These are phyloP conservation scores for Albophoma yamanashiensis DNA, from an alignment of 2,329 filamentous ascomycete species.

Conservation along the genomic window DNA sequence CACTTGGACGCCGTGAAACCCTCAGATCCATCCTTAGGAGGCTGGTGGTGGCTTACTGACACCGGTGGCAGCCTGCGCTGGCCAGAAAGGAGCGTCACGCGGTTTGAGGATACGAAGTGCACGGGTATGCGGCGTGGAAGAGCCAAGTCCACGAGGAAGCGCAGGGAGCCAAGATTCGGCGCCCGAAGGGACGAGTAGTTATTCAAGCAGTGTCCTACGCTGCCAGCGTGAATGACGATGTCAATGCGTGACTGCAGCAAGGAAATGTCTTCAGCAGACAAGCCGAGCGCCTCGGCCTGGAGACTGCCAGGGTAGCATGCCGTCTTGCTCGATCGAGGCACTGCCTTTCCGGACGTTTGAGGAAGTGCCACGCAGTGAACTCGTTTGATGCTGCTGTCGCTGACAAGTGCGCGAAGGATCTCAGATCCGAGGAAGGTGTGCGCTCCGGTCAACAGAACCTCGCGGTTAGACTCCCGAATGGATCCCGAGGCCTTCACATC, in stretches of 20 bases:
- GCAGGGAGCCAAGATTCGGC: slow-evolving; percentile 15
- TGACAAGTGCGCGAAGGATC: slow-evolving; percentile 25
- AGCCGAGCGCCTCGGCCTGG: neutral
- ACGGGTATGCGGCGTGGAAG: slow-evolving; percentile 14
- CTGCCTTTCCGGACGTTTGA: neutral
- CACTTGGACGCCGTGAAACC: slow-evolving; percentile 22
- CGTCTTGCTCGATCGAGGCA: neutral
- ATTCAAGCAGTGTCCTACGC: slow-evolving; percentile 20
- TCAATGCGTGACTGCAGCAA: slow-evolving; percentile 11
- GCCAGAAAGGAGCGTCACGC: slow-evolving; percentile 9
- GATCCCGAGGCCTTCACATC: neutral
- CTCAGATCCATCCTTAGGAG: slow-evolving; percentile 11
- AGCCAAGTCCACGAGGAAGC: slow-evolving; percentile 14
- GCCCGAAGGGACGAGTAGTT: slow-evolving; percentile 14
- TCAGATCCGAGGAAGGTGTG: slow-evolving; percentile 29
- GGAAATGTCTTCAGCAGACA: neutral
- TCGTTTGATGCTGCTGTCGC: slow-evolving; percentile 15
- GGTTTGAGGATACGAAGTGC: slow-evolving; percentile 22
- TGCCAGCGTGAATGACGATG: slow-evolving; percentile 39
- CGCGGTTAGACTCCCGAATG: neutral
- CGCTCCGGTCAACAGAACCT: neutral
- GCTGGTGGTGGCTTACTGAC: neutral
- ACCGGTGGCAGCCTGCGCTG: neutral
- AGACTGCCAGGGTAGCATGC: slow-evolving; percentile 3
- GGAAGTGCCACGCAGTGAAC: slow-evolving; percentile 35